Percentiles rank a stretch among this genome's conserved stretches.
These are phyloP conservation scores for Microdochium bolleyi DNA, from an alignment of 2,329 filamentous ascomycete species.

Conservation along the genomic window DNA sequence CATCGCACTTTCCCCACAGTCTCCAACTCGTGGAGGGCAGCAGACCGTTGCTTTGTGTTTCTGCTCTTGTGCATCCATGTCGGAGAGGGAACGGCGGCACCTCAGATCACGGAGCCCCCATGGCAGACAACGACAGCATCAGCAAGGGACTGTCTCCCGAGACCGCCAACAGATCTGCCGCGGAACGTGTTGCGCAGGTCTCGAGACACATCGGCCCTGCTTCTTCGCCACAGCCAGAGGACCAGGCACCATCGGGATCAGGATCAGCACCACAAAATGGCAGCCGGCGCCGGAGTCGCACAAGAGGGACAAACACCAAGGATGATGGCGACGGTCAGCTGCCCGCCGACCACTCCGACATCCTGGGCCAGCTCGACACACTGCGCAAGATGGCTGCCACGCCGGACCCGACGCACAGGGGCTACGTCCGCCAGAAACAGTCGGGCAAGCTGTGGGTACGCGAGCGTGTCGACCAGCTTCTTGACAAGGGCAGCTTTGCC, in stretches of 20 bases:
- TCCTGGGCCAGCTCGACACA: slow-evolving; percentile 45
- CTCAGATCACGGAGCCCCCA: neutral
- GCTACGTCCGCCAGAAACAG: slow-evolving; percentile 55
- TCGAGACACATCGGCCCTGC: slow-evolving; percentile 13
- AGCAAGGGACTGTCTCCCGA: neutral
- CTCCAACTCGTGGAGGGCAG: too few relatives aligned
- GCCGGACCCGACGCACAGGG: slow-evolving; percentile 42
- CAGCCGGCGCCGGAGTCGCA: slow-evolving; percentile 7
- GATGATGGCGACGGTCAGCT: slow-evolving; percentile 27
- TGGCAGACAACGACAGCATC: neutral
- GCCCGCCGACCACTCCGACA: slow-evolving; percentile 54
- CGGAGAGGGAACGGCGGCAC: too few relatives aligned
- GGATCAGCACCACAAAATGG: neutral
- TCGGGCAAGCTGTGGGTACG: slow-evolving; percentile 59
- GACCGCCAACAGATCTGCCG: slow-evolving; percentile 14
- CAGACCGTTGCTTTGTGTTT: too few relatives aligned
- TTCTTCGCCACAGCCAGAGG: neutral
- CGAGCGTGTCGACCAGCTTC: slow-evolving; percentile 49
- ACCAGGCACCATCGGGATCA: neutral
- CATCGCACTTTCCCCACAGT: too few relatives aligned
- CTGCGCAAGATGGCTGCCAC: slow-evolving; percentile 45
- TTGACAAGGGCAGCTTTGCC: slow-evolving; percentile 46
- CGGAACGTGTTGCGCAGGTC: slow-evolving; percentile 20
- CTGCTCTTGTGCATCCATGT: too few relatives aligned
- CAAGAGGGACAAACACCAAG: slow-evolving; percentile 15